These are phyloP conservation scores for Aureoboletus auriporus DNA, from an alignment of 768 basidiomycete genomes.

Conservation along the genomic window DNA sequence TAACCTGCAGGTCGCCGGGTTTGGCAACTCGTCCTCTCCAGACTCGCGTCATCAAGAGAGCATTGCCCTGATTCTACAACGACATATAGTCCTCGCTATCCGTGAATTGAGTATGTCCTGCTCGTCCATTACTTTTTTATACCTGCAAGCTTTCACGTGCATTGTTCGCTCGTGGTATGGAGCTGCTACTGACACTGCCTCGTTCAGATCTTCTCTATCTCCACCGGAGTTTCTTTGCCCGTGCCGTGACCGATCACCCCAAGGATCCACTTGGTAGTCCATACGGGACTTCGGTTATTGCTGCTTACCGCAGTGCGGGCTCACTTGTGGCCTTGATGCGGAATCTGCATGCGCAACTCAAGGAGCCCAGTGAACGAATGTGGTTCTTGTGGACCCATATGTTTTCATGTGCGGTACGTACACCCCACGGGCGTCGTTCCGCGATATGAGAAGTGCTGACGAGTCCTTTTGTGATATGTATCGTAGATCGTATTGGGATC, in stretches of 20 bases:
- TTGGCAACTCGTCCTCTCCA: constrained; percentile 49
- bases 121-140: not conserved
- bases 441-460: constrained; percentile 15
- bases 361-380: constrained; percentile 59
- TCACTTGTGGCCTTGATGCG: constrained; percentile 69
- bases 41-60: constrained; percentile 36
- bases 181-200: constrained; percentile 13
- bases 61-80: constrained; percentile 49
- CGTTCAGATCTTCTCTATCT: constrained; percentile 60
- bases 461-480: constrained; percentile 1
- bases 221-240: constrained; percentile 70
- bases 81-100: constrained; percentile 65
- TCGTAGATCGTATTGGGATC: constrained; percentile 62
- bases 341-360: constrained; percentile 60
- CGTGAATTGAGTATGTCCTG: constrained; percentile 60
- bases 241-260: constrained; percentile 68
- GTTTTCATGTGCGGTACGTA: constrained; percentile 61
- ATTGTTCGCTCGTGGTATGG: constrained; percentile 1
- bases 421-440: constrained; percentile 4
- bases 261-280: constrained; percentile 71
- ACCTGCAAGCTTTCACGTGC: not conserved
- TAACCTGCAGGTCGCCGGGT: constrained; percentile 63
- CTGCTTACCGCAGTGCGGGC: constrained; percentile 69
- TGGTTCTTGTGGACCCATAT: constrained; percentile 51
- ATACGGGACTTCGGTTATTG: constrained; percentile 69